These are phyloP conservation scores for Pichia deserticola DNA, from an alignment of 805 yeast genomes.

Conservation along the genomic window DNA sequence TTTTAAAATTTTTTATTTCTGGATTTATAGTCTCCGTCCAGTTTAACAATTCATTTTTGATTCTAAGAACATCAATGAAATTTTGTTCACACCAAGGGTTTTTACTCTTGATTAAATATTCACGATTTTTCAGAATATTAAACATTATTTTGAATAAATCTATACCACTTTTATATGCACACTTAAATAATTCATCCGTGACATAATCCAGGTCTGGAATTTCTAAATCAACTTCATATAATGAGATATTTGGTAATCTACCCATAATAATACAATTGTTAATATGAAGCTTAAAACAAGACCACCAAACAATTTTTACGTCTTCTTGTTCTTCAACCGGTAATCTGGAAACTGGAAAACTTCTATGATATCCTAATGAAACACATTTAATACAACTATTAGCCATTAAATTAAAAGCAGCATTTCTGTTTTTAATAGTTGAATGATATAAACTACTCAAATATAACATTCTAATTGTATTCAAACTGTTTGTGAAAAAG, in stretches of 20 bases:
- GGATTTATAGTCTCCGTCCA: slow-evolving; percentile 21
- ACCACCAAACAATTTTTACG: slow-evolving; percentile 28
- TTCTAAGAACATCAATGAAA: slow-evolving; percentile 25
- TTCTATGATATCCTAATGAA: slow-evolving; percentile 32
- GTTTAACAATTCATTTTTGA: slow-evolving; percentile 21
- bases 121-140: slow-evolving; percentile 27
- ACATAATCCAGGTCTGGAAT: slow-evolving; percentile 19
- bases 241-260: slow-evolving; percentile 27
- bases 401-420: slow-evolving; percentile 32
- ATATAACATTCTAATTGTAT: slow-evolving; percentile 30
- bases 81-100: slow-evolving; percentile 27
- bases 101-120: slow-evolving; percentile 18
- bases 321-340: slow-evolving; percentile 19
- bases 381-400: slow-evolving; percentile 32
- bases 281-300: slow-evolving; percentile 29
- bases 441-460: slow-evolving; percentile 30
- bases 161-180: slow-evolving; percentile 19
- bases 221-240: slow-evolving; percentile 29
- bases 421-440: slow-evolving; percentile 30
- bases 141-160: slow-evolving; percentile 26
- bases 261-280: slow-evolving; percentile 30
- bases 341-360: slow-evolving; percentile 15
- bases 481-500: slow-evolving; percentile 26
- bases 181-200: slow-evolving; percentile 11
- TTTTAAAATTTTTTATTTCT: slow-evolving; percentile 9